These are phyloP conservation scores for Didymella segeticola DNA, from an alignment of 2,329 filamentous ascomycete species.

Conservation along the genomic window DNA sequence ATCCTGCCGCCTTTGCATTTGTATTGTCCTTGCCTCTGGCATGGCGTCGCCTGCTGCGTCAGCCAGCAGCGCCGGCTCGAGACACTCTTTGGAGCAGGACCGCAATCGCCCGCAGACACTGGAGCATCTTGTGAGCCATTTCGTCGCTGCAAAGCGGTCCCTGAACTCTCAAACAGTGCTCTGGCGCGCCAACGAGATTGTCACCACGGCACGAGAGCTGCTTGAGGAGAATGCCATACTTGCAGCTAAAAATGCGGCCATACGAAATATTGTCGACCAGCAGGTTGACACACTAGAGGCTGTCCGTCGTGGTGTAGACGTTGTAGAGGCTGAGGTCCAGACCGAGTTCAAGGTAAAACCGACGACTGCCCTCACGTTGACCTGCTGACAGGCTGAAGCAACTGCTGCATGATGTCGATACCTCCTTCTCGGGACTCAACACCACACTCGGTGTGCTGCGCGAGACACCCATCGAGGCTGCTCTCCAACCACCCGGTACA, in stretches of 20 bases:
- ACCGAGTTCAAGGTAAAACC: constrained; percentile 52
- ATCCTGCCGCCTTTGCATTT: background rate
- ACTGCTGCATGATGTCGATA: constrained; percentile 70
- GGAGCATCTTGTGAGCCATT: constrained; percentile 81
- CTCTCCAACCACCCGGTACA: constrained; percentile 62
- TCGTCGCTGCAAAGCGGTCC: constrained; percentile 86
- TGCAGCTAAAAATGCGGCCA: constrained; percentile 57
- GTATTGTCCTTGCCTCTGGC: constrained; percentile 2
- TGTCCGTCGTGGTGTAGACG: constrained; percentile 52
- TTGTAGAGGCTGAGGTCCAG: constrained; percentile 51
- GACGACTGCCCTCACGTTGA: constrained; percentile 3
- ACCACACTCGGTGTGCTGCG: constrained; percentile 71
- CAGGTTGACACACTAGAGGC: constrained; percentile 54
- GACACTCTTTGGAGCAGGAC: constrained; percentile 29
- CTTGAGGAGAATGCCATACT: constrained; percentile 82
- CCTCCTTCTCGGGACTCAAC: constrained; percentile 68
- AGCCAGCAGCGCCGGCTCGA: constrained; percentile 45
- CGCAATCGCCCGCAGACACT: constrained; percentile 57
- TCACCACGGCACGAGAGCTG: constrained; percentile 74
- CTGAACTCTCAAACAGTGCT: constrained; percentile 84
- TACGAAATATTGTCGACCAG: constrained; percentile 52
- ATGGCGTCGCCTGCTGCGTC: constrained; percentile 53
- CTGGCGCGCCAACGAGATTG: constrained; percentile 84
- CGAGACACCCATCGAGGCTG: constrained; percentile 68
- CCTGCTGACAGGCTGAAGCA: constrained; percentile 40